phyloP scores from a whole-genome alignment of 495 filamentous ascomycete genomes.

The Aspergillus bridgeri region DNA sequence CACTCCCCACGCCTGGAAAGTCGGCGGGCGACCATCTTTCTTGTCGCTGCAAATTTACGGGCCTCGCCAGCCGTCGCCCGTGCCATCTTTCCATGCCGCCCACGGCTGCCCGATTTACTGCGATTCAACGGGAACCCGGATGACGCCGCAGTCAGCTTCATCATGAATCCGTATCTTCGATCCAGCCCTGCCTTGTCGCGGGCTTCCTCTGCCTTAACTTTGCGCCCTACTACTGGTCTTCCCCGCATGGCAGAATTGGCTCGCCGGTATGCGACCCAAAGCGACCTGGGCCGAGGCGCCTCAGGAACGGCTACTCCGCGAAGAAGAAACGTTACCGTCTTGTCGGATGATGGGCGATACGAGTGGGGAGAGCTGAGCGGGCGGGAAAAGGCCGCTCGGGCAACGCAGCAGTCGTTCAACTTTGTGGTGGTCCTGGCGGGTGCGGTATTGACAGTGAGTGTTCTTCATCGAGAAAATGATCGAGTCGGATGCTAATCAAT shows the following conservation, averaged over 20 bases:
- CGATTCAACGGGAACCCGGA: constrained; percentile 12
- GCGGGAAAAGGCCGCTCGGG: constrained; percentile 76
- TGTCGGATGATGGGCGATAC: constrained; percentile 77
- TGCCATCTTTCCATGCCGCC: constrained; percentile 8
- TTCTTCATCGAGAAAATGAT: background rate
- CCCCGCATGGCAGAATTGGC: constrained; percentile 25
- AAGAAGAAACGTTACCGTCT: constrained; percentile 68
- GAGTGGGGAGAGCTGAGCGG: constrained; percentile 72
- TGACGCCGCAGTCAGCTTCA: constrained; percentile 13
- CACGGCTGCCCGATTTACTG: background rate
- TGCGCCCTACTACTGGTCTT: constrained; percentile 18
- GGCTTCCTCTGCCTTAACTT: constrained; percentile 14
- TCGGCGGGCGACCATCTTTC: background rate
- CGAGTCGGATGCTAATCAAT: constrained; percentile 13
- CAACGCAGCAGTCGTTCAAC: constrained; percentile 89
- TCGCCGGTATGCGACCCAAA: constrained; percentile 54
- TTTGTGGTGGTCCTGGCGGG: constrained; percentile 74
- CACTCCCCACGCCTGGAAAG: constrained; percentile 16
- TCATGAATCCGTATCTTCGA: constrained; percentile 26
- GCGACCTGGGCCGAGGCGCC: constrained; percentile 32
- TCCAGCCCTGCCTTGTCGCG: constrained; percentile 15
- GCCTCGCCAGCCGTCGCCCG: background rate
- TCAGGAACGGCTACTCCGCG: constrained; percentile 23
- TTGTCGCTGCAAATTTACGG: background rate
- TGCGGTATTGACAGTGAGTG: constrained; percentile 63